phyloP scores from a whole-genome alignment of 371 early-diverging fungal species.

The Choanephora cucurbitarum region DNA sequence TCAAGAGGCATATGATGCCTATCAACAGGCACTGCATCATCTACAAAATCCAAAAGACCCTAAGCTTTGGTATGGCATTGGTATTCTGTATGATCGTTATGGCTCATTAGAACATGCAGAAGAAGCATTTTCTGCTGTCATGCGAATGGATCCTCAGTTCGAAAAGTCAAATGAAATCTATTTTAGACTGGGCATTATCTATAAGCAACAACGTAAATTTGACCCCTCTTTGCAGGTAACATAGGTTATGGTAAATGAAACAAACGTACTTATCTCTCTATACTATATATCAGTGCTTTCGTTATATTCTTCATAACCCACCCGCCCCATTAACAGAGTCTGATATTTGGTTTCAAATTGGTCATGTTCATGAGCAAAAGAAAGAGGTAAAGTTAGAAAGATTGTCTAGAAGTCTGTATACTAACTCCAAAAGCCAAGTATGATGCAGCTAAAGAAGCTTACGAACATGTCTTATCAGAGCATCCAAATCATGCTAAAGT shows the following conservation, averaged over 20 bases:
- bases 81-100: slow-evolving; percentile 93
- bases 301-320: slow-evolving; percentile 81
- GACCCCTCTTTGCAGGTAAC: slow-evolving; percentile 74
- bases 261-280: not conserved
- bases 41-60: slow-evolving; percentile 83
- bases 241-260: not conserved
- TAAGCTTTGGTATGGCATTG: slow-evolving; percentile 97
- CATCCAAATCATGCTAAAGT: slow-evolving; percentile 93
- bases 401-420: not conserved
- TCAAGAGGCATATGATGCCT: slow-evolving; percentile 78
- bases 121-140: slow-evolving; percentile 89
- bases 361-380: slow-evolving; percentile 90
- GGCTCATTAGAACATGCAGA: slow-evolving; percentile 94
- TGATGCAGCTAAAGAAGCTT: slow-evolving; percentile 80
- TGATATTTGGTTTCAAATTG: slow-evolving; percentile 97
- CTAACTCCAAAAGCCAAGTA: too few relatives aligned
- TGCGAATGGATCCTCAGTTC: slow-evolving; percentile 81
- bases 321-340: slow-evolving; percentile 88
- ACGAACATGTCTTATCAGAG: slow-evolving; percentile 83
- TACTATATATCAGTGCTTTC: slow-evolving; percentile 71
- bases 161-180: slow-evolving; percentile 95
- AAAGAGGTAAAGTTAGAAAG: slow-evolving; percentile 62
- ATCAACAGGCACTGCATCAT: slow-evolving; percentile 50
- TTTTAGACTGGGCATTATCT: slow-evolving; percentile 93
- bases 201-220: slow-evolving; percentile 91